phyloP scores from a whole-genome alignment of 106 monocot genomes.

The Xerophyta viscosa region DNA sequence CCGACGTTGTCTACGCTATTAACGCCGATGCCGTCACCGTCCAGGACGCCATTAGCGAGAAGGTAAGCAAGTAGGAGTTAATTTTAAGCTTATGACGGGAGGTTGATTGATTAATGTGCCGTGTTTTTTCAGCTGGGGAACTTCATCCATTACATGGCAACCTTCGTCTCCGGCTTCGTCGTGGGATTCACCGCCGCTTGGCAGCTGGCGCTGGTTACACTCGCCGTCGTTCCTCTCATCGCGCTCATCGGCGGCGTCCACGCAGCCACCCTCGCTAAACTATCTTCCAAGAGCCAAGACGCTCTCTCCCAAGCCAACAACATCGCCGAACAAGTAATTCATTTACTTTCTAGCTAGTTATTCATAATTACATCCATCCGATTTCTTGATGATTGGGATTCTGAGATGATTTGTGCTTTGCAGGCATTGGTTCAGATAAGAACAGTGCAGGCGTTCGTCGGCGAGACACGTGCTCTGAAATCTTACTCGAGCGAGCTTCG shows the following conservation, averaged over 20 bases:
- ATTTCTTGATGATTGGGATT: too few relatives aligned
- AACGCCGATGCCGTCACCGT: slow-evolving; percentile 79
- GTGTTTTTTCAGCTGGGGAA: slow-evolving; percentile 45
- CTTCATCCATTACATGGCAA: slow-evolving; percentile 80
- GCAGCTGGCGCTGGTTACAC: slow-evolving; percentile 86
- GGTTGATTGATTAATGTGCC: neutral
- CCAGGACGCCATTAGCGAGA: slow-evolving; percentile 98
- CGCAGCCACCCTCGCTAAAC: slow-evolving; percentile 53
- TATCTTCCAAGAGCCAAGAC: slow-evolving; percentile 64
- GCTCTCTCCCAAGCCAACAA: slow-evolving; percentile 73
- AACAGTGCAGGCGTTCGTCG: slow-evolving; percentile 82
- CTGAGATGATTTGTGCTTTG: neutral
- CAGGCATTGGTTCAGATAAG: slow-evolving; percentile 81
- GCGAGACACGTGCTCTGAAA: slow-evolving; percentile 54
- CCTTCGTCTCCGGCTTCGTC: slow-evolving; percentile 76
- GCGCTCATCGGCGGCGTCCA: slow-evolving; percentile 74
- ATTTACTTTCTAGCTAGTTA: neutral
- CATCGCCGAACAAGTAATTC: slow-evolving; percentile 43
- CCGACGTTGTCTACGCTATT: slow-evolving; percentile 88
- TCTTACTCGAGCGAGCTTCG: slow-evolving; percentile 54
- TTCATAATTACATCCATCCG: neutral
- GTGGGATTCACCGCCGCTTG: slow-evolving; percentile 83
- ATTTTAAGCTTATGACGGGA: neutral
- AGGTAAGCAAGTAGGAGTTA: slow-evolving; percentile 16
- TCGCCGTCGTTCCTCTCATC: slow-evolving; percentile 78